Evolutionary conservation across 352 stramenopile species (phyloP).

Genomic region (Phytophthora megakarya): DNA sequence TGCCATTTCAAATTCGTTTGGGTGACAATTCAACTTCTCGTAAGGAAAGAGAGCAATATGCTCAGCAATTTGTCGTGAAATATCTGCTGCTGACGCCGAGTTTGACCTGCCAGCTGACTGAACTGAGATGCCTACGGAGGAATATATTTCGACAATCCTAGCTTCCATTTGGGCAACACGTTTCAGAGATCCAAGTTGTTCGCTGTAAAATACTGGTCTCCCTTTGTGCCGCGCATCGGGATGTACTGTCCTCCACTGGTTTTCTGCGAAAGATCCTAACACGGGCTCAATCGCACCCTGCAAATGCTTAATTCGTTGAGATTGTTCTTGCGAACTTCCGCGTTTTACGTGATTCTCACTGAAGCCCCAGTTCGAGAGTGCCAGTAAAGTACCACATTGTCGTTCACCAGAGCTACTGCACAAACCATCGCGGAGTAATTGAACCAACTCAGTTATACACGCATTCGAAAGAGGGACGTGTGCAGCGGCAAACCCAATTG

Average conservation of each 20-base stretch:
- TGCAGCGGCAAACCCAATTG: slow-evolving; percentile 49
- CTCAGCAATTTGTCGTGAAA: slow-evolving; percentile 74
- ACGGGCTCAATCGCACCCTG: slow-evolving; percentile 26
- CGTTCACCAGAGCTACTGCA: slow-evolving; percentile 49
- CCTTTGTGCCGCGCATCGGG: slow-evolving; percentile 6
- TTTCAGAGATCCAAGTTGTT: slow-evolving; percentile 56
- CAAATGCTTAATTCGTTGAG: slow-evolving; percentile 28
- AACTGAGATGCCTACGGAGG: slow-evolving; percentile 37
- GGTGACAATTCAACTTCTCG: slow-evolving; percentile 34
- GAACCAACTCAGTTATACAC: slow-evolving; percentile 26
- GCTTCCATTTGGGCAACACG: slow-evolving; percentile 61
- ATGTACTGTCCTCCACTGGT: slow-evolving; percentile 46
- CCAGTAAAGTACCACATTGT: slow-evolving; percentile 64
- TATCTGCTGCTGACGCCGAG: slow-evolving; percentile 39
- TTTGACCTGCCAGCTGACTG: slow-evolving; percentile 7
- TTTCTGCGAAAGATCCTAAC: slow-evolving; percentile 44
- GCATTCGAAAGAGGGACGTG: slow-evolving; percentile 31
- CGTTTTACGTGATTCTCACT: slow-evolving; percentile 40
- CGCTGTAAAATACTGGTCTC: slow-evolving; percentile 45
- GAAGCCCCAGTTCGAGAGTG: slow-evolving; percentile 54
- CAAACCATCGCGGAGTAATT: slow-evolving; percentile 37
- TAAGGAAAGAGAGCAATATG: slow-evolving; percentile 59
- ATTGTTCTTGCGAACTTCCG: slow-evolving; percentile 1
- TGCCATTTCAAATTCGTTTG: slow-evolving; percentile 58
- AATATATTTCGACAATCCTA: slow-evolving; percentile 57